A percentile compares a stretch with the other conserved stretches of the same genome.
phyloP scores from a whole-genome alignment of 306 rosid species.

The Fragaria nilgerrensis region DNA sequence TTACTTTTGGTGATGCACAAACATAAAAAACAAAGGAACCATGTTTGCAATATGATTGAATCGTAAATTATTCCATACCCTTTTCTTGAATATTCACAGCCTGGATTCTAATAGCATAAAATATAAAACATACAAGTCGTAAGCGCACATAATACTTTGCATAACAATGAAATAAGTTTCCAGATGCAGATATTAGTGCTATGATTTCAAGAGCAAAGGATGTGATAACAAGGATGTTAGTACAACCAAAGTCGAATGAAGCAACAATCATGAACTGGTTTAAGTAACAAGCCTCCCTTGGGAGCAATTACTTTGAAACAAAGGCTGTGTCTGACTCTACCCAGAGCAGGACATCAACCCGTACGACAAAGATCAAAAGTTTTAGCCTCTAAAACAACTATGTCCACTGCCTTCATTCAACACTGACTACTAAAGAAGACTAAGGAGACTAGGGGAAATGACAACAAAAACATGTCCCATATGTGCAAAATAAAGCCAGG shows the following conservation, averaged over 20 bases:
- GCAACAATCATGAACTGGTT: neutral
- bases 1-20: neutral
- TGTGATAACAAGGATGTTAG: neutral
- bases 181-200: neutral
- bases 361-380: conserved; percentile 9
- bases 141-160: neutral
- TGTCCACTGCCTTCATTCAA: neutral
- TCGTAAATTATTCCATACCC: neutral
- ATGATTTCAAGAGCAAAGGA: neutral
- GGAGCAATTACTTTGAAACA: conserved; percentile 13
- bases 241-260: neutral
- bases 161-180: neutral
- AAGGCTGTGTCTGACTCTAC: conserved; percentile 1
- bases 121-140: neutral
- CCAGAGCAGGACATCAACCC: conserved; percentile 24
- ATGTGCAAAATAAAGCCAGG: conserved; percentile 28
- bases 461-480: conserved; percentile 17
- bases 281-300: conserved; percentile 15
- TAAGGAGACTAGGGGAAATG: conserved; percentile 3
- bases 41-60: neutral
- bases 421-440: neutral
- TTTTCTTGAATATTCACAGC: neutral
- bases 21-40: neutral
- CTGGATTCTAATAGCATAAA: neutral
- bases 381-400: neutral